These are phyloP conservation scores for Heracleum sosnowskyi DNA, from an alignment of 129 eudicot species.

Conservation along the genomic window DNA sequence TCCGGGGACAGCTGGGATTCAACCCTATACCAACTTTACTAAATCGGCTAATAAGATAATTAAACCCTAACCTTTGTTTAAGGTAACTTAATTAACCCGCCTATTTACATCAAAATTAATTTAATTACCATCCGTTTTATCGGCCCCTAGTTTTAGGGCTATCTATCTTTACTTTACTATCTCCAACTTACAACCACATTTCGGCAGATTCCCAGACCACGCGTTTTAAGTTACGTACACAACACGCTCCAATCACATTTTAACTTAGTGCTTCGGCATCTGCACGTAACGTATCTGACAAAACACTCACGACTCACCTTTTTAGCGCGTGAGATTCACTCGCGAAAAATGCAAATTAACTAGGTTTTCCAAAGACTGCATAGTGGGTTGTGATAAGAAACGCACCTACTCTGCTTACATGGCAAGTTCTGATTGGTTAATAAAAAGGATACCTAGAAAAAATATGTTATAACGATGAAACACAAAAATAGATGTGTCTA, in stretches of 20 bases:
- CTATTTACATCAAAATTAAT: neutral
- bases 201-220: neutral
- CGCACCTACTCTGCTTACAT: slow-evolving; percentile 24
- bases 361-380: slow-evolving; percentile 27
- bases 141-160: slow-evolving; percentile 18
- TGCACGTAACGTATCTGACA: slow-evolving; percentile 4
- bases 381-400: slow-evolving; percentile 26
- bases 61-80: neutral
- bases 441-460: neutral
- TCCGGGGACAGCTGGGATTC: neutral
- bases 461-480: neutral
- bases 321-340: slow-evolving; percentile 23
- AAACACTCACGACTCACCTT: slow-evolving; percentile 4
- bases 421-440: slow-evolving; percentile 22
- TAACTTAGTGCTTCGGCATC: neutral
- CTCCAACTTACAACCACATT: slow-evolving; percentile 17
- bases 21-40: neutral
- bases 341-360: slow-evolving; percentile 11
- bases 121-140: neutral
- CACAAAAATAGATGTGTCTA: neutral
- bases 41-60: neutral
- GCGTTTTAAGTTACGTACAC: neutral
- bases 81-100: neutral
- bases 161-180: slow-evolving; percentile 17
- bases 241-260: neutral